Evolutionary conservation across 2,329 filamentous ascomycete genomes (phyloP).

Genomic region (Hyphodiscus sp.): DNA sequence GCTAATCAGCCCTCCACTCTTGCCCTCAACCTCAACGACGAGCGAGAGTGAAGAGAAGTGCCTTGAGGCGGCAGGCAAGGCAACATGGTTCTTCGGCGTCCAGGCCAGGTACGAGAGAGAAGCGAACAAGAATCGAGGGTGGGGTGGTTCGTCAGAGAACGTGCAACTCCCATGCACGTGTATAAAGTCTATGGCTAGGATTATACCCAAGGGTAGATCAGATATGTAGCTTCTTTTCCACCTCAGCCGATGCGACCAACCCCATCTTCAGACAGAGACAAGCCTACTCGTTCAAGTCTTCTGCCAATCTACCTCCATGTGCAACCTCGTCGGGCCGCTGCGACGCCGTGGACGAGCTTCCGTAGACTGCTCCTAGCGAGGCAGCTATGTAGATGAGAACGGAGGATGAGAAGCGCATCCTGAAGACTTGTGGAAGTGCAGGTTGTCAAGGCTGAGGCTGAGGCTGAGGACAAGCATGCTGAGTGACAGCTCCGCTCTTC

Average conservation of each 20-base stretch:
- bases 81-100: no score
- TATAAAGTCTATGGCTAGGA: conserved; percentile 17
- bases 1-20: neutral
- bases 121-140: no score
- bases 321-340: neutral
- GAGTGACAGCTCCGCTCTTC: no score
- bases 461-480: no score
- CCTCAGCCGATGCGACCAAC: neutral
- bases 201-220: conserved; percentile 13
- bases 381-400: neutral
- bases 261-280: no score
- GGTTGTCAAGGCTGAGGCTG: no score
- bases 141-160: no score
- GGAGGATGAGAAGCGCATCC: no score
- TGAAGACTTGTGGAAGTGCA: no score
- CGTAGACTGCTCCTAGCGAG: neutral
- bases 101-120: no score
- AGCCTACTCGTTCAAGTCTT: neutral
- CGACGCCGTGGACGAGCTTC: neutral
- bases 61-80: neutral
- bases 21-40: neutral
- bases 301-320: neutral
- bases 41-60: neutral
- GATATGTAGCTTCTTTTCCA: neutral
- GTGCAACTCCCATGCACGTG: conserved; percentile 10